Evolutionary conservation across 2,329 filamentous ascomycete genomes (phyloP), one percentile per base, ranked within the genome.

Genomic region (Beauveria bassiana): DNA sequence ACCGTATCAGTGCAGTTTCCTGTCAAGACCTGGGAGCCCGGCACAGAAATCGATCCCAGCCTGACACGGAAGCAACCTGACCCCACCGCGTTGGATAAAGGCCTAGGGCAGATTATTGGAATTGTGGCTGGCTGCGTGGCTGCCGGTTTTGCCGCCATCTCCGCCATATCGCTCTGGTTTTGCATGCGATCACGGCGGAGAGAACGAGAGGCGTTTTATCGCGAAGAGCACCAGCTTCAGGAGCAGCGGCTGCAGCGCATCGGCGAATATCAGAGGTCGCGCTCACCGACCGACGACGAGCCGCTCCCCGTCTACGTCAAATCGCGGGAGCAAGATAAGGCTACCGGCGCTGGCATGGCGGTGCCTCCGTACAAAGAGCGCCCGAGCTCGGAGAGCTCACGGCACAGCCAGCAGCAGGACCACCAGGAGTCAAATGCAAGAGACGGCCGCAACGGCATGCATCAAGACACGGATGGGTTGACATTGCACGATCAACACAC

Each of bases 331-430:
- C 58, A 61, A 20, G 58, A 61, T 28, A 54, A 40, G 42, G 58
- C 58, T 8, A 61, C 47, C 4, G 12, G 24, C 24, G 43, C 50
- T 10, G 22, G n/a, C 5, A 18, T 46, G 14, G 50, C 58, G 7
- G 58, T 61, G 46, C 60, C 60, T 3, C 60, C 46, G 9, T 61
- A 61, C 46, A 61, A 61, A 34, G 60, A 61, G 34, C 50, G 60
- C 1, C 52, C 60, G 8, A 61, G 60, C 46, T 49, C 55, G 22
- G 60, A 61, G 12, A 61, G 50, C 42, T 61, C 50, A 20, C 58
- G 50, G 28, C 26, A 47, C 31, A 47, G 50, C n/a, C 50, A 22
- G 7, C 40, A 43, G 14, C 58, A 54, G 24, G 50, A 54, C 10
- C 9, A 14, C 3, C 58, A 40, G 9, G 12, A 49, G 12, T 12